Base-by-base conservation (phyloP, 1,139 yeast species). In the Blastobotrys illinoisensis region DNA sequence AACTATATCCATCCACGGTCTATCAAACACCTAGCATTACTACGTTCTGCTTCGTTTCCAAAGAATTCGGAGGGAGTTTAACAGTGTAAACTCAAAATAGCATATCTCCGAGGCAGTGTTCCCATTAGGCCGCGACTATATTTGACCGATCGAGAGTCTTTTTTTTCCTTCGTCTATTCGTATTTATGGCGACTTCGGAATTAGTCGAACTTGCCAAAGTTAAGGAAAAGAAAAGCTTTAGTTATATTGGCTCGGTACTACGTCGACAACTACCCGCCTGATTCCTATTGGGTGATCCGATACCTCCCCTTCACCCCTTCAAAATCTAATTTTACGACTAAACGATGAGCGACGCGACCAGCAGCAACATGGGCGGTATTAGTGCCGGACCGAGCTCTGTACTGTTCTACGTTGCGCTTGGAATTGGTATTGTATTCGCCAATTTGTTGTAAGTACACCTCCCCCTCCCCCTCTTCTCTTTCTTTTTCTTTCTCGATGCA, bases 351-450 rank as follows among this genome's bases (percentile, higher is more conserved):
- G 40, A 32, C 3, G 7, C 5, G 7, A n/a, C 14, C 16, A n/a
- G 5, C 14, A 3, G 6, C 16, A 11, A 5, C 14, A 32, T 26
- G 32, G 9, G 13, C 40, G 40, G 40, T 7, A 3, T 32, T 7
- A 53, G 57, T 16, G 54, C 57, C 50, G 60, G 61, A 26, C 62
- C 69, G 20, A 51, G 56, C 46, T 53, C 56, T 9, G 58, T 55
- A 46, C 61, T 69, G 14, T 67, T 69, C 56, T 69, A 62, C 50
- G 68, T 69, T 26, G 71, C 72, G n/a, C 60, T 69, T 7, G 73
- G 72, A 1, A 65, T 69, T 46, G 73, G 73, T 20, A 63, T 69
- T 16, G 65, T 69, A 6, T 70, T 69, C 56, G 67, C 69, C 40
- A 62, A 64, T 52, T 50, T 69, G 44, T 68, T 71, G 63, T 64